Base-by-base conservation (phyloP, 345 rosid species). In the Anacardium occidentale region DNA sequence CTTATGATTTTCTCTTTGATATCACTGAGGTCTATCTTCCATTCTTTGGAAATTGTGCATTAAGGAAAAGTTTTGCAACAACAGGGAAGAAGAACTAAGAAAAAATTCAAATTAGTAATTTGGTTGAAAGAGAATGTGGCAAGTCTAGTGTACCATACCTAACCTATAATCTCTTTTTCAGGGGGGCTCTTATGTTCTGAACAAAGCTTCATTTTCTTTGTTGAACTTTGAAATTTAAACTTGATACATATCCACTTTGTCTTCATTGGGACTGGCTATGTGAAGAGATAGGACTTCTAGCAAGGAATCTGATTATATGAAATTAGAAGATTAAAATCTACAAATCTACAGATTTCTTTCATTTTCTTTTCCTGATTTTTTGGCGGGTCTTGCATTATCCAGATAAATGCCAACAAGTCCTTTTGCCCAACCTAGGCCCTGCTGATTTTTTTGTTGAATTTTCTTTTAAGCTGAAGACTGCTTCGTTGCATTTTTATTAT, bases 181-280 rank as follows among this genome's bases (percentile, higher is more conserved):
- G 24, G 52, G 14, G 8, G 53, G 17, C 3, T 29, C 32, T 64
- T 7, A 47, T 48, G 20, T 45, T 64, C 68, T 48, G 50, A 42
- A 4, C 55, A 47, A 64, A 14, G n/a, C 21, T 21, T 44, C 67
- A n/a, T 63, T 63, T 63, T 42, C 12, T 2, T 53, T 29, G 69
- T n/a, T 34, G 5, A n/a, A 48, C 17, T 26, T 66, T 57, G 4
- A 8, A 68, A 6, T 21, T 44, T 1, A 3, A 34, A 68, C 32
- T 53, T 68, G 48, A 52, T 20, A 37, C 42, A 25, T 29, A 53
- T 20, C 53, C 40, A 15, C 13, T 37, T 5, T 69, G 37, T 48
- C 72, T 50, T 66, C 69, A 21, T 66, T 48, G 13, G 55, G 69
- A n/a, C 15, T 25, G n/a, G 18, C 63, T 55, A 7, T 68, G 21